Conservation (phyloP, 208 protist genomes). For the Trypanosoma cruzi region DNA sequence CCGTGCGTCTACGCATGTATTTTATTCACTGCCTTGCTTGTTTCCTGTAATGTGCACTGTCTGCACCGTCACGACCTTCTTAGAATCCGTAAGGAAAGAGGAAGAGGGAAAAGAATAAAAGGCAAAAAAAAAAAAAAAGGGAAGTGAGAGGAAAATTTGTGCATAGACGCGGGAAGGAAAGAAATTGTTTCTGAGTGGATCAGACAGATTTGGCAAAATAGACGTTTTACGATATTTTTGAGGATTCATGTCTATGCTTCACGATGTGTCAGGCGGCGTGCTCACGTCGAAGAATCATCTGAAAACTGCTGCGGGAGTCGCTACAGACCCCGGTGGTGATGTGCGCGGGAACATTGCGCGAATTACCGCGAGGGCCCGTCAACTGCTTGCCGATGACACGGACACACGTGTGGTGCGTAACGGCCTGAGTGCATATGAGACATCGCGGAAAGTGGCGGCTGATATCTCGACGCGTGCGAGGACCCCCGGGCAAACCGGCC, state of each 20-base stretch:
- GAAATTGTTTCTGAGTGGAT: background rate
- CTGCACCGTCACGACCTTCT: background rate
- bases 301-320: background rate
- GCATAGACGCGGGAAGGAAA: no score
- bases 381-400: conserved; percentile 48
- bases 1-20: background rate
- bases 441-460: conserved; percentile 48
- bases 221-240: background rate
- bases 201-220: background rate
- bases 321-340: conserved; percentile 29
- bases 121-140: background rate
- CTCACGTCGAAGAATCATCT: conserved; percentile 14
- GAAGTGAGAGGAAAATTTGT: no score
- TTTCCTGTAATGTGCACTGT: background rate
- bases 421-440: conserved; percentile 66
- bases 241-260: conserved; percentile 13
- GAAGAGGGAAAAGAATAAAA: background rate
- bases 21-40: background rate
- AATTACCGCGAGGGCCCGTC: conserved; percentile 70
- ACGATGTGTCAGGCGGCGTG: conserved; percentile 11
- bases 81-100: background rate
- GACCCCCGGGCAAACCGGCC: conserved; percentile 1
- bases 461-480: conserved; percentile 21
- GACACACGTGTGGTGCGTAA: conserved; percentile 60
- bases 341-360: conserved; percentile 65